These are phyloP conservation scores for Mortierella sp. DNA, from an alignment of 371 early-diverging fungal genomes.

Conservation along the genomic window DNA sequence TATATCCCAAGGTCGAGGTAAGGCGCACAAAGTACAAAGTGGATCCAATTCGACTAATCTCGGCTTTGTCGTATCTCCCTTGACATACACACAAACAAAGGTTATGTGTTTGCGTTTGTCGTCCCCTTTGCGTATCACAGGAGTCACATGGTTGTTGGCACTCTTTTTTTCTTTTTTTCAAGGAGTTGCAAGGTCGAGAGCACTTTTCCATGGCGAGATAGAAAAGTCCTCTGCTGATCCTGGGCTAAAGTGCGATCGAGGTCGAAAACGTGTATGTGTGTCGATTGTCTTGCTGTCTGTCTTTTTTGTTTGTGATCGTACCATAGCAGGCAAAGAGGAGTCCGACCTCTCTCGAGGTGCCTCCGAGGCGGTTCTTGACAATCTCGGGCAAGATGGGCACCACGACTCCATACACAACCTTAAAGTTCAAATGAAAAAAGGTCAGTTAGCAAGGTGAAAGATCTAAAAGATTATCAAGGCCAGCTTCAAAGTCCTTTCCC, in stretches of 20 bases:
- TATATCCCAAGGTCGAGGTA: background rate
- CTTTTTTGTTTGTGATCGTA: constrained; percentile 27
- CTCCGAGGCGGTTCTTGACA: constrained; percentile 73
- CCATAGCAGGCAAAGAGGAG: constrained; percentile 88
- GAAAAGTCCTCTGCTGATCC: background rate
- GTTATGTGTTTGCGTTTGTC: background rate
- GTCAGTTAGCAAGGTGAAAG: background rate
- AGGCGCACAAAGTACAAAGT: background rate
- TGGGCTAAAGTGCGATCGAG: background rate
- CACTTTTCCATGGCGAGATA: background rate
- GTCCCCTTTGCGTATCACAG: constrained; percentile 5
- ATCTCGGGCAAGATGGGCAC: constrained; percentile 88
- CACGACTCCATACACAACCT: constrained; percentile 86
- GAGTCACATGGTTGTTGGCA: constrained; percentile 21
- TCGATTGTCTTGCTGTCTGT: background rate
- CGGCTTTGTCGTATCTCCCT: constrained; percentile 3
- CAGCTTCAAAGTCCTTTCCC: constrained; percentile 7
- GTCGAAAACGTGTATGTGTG: background rate
- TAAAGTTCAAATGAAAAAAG: constrained; percentile 50
- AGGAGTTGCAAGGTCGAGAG: background rate
- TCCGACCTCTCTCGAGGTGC: constrained; percentile 77
- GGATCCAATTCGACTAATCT: background rate
- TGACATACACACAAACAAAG: background rate
- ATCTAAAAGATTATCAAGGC: constrained; percentile 18
- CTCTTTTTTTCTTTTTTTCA: background rate